Conservation (phyloP, 1,284 basidiomycete species). For the Peniophora sp. region DNA sequence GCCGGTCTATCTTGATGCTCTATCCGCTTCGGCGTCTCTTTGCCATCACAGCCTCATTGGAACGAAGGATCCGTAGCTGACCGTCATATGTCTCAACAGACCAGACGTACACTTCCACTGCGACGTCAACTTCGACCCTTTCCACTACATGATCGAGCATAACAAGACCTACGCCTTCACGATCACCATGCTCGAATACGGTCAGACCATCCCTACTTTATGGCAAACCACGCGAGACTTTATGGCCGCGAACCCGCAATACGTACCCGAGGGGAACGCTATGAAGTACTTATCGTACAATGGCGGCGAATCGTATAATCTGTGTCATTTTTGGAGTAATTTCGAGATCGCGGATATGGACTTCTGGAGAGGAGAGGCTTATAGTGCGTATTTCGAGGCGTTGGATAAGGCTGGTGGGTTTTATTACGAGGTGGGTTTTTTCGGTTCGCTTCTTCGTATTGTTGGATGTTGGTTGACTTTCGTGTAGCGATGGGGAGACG, state of each 20-base stretch:
- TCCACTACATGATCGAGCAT: slow-evolving; percentile 68
- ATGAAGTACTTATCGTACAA: slow-evolving; percentile 66
- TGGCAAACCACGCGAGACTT: slow-evolving; percentile 65
- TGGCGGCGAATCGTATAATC: slow-evolving; percentile 56
- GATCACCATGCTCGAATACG: slow-evolving; percentile 70
- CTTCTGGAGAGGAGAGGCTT: slow-evolving; percentile 54
- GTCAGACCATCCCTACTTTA: slow-evolving; percentile 65
- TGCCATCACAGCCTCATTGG: too few relatives aligned
- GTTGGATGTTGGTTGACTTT: too few relatives aligned
- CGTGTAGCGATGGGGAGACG: slow-evolving; percentile 67
- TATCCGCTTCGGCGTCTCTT: too few relatives aligned
- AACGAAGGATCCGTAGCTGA: too few relatives aligned
- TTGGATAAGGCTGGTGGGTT: slow-evolving; percentile 71
- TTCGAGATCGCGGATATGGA: slow-evolving; percentile 71
- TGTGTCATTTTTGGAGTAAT: slow-evolving; percentile 77
- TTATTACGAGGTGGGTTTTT: slow-evolving; percentile 53
- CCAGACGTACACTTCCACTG: slow-evolving; percentile 72
- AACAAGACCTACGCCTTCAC: slow-evolving; percentile 73
- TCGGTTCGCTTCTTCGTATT: not conserved
- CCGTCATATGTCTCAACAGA: slow-evolving; percentile 26
- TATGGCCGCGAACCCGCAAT: slow-evolving; percentile 49
- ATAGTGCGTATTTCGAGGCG: slow-evolving; percentile 65
- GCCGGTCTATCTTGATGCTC: too few relatives aligned
- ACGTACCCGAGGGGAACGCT: slow-evolving; percentile 57
- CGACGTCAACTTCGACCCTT: slow-evolving; percentile 68